Base-by-base conservation (phyloP, 1,284 basidiomycete genomes). In the Papiliotrema laurentii region DNA sequence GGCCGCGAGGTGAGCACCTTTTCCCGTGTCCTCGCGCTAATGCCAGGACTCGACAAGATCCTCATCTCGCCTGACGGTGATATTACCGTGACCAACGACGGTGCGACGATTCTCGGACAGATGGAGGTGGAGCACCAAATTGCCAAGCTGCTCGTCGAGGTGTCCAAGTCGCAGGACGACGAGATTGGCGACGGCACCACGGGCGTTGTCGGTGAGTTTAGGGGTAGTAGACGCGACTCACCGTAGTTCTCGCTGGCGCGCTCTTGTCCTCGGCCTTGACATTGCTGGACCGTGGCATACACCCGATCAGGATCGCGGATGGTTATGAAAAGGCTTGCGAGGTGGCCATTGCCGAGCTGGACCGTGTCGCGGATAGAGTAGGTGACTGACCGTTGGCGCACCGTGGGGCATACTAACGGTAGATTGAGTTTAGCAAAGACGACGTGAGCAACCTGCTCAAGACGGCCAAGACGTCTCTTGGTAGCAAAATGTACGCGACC, bases 81-180 rank as follows among this genome's bases (percentile, higher is more conserved):
- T 66, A 98, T 98, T 64, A 97, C 92, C 42, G 94, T 98, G 39
- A 97, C 94, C 19, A 98, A 98, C 75, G 94, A 98, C 76, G 94
- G 94, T 43, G 94, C 94, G 13, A 97, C 92, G 19, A 97, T 97
- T 59, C 79, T 97, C 43, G 82, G 87, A 37, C 89, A 93, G 77
- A 94, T 94, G 90, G 89, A 97, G 76, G 91, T 98, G 43, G 94
- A 98, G 67, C 93, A 97, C 71, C 93, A 96, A 76, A 94, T 98
- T 67, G 94, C 94, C 52, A 97, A 96, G 76, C 82, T 99, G 38
- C 82, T 99, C 35, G 94, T 99, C 10, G 90, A 98, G 72, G 68
- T 70, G 19, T 93, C 89, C 43, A 93, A 93, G 78, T 92, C 88
- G 68, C 94, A 99, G 78, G 94, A 99, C 71, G 93, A 97, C 74